Conservation (phyloP, 371 early-diverging fungal species). For the Amoeboaphelidium protococcarum region DNA sequence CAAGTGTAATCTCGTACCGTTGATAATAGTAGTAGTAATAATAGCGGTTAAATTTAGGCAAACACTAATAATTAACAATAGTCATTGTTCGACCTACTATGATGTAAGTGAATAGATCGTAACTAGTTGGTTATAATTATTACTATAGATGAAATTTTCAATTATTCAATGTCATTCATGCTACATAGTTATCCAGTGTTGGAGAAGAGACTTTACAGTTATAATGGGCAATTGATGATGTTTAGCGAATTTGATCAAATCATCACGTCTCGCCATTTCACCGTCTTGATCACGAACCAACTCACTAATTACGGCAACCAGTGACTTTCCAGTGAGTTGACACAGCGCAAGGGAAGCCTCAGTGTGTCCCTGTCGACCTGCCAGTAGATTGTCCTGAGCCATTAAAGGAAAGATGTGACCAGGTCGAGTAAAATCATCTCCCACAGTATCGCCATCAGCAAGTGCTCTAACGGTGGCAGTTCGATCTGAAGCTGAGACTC, state of each 20-base stretch:
- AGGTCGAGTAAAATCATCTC: constrained; percentile 45
- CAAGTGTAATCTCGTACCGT: too few species aligned
- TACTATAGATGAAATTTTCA: too few species aligned
- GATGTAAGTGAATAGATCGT: too few species aligned
- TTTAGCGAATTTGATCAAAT: constrained; percentile 50
- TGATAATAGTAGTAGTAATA: too few species aligned
- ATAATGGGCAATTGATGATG: constrained; percentile 56
- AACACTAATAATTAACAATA: too few species aligned
- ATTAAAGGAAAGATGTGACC: constrained; percentile 85
- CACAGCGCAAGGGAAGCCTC: constrained; percentile 67
- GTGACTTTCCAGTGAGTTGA: constrained; percentile 42
- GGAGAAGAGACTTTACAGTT: constrained; percentile 23
- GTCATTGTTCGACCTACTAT: too few species aligned
- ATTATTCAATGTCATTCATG: background rate
- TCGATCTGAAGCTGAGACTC: constrained; percentile 78
- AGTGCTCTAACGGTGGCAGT: constrained; percentile 45
- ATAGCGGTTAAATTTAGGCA: too few species aligned
- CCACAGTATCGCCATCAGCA: constrained; percentile 23
- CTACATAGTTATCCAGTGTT: background rate
- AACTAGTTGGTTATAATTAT: too few species aligned
- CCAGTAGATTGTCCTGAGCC: constrained; percentile 41
- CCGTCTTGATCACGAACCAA: constrained; percentile 77
- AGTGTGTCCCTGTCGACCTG: constrained; percentile 70
- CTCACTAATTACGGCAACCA: constrained; percentile 75
- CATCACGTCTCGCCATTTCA: constrained; percentile 74